These are phyloP conservation scores for Nepenthes gracilis DNA, from an alignment of 148 eudicot genomes.

Conservation along the genomic window DNA sequence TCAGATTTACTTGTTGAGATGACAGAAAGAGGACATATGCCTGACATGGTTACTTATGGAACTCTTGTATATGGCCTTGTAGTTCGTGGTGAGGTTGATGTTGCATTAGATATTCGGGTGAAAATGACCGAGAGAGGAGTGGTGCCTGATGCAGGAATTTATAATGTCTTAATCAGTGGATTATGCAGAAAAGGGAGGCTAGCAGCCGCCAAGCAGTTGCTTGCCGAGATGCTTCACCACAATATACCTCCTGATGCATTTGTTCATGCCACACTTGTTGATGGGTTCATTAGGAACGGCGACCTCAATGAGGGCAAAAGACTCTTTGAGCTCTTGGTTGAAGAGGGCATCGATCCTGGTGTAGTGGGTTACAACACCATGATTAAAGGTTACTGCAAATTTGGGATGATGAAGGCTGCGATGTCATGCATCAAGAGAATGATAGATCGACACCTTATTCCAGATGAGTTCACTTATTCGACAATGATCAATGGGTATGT, in stretches of 20 bases:
- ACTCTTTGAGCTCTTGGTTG: constrained; percentile 40
- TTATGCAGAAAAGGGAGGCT: constrained; percentile 62
- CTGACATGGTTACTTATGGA: constrained; percentile 69
- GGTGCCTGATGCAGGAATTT: constrained; percentile 67
- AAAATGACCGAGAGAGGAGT: constrained; percentile 65
- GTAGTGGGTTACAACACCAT: constrained; percentile 69
- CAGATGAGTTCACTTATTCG: constrained; percentile 79
- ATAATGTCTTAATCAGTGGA: constrained; percentile 71
- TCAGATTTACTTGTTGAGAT: constrained; percentile 45
- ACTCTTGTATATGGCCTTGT: constrained; percentile 83
- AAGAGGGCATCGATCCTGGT: constrained; percentile 49
- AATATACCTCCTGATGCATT: constrained; percentile 54
- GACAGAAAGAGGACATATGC: constrained; percentile 53
- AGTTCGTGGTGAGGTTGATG: constrained; percentile 52
- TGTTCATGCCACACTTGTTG: constrained; percentile 62
- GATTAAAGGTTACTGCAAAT: constrained; percentile 79
- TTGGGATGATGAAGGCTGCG: constrained; percentile 72
- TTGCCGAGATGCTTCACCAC: constrained; percentile 70
- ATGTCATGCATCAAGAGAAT: constrained; percentile 42
- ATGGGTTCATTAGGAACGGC: constrained; percentile 62
- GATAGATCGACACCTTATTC: constrained; percentile 25
- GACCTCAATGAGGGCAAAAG: constrained; percentile 60
- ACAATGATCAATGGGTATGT: constrained; percentile 71
- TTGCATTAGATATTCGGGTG: constrained; percentile 45
- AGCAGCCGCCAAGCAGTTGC: constrained; percentile 43